Conservation (phyloP, 768 basidiomycete genomes). For the Mycena venus region DNA sequence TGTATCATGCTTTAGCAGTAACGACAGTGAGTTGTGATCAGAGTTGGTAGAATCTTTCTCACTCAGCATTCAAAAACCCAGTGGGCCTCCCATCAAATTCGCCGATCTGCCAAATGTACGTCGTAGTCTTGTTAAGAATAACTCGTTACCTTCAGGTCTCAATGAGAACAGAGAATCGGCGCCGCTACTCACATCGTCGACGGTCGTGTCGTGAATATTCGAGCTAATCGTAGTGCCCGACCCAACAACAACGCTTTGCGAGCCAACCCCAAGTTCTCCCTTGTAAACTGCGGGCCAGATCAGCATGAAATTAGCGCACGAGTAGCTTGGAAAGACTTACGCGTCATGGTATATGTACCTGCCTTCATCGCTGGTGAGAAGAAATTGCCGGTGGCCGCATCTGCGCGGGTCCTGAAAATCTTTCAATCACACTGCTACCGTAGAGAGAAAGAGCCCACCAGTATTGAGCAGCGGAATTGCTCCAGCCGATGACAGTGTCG, state of each 20-base stretch:
- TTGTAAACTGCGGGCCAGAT: constrained; percentile 47
- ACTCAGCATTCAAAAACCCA: constrained; percentile 55
- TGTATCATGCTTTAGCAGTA: constrained; percentile 45
- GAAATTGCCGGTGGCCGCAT: constrained; percentile 45
- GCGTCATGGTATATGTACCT: constrained; percentile 59
- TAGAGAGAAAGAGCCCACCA: constrained; percentile 32
- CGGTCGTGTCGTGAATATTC: constrained; percentile 39
- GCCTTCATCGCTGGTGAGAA: constrained; percentile 58
- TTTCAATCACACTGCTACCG: neutral
- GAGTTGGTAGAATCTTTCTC: constrained; percentile 5
- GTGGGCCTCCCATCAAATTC: constrained; percentile 53
- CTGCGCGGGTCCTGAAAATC: constrained; percentile 37
- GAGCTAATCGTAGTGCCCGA: constrained; percentile 43
- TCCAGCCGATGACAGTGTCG: constrained; percentile 43
- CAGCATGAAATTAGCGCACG: neutral
- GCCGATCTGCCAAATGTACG: constrained; percentile 50
- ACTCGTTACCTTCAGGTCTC: too few relatives aligned
- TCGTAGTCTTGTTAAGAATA: neutral
- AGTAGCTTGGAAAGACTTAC: constrained; percentile 31
- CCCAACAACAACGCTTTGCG: constrained; percentile 40
- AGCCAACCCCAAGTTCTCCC: constrained; percentile 48
- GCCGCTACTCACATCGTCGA: neutral
- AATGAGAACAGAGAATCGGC: too few relatives aligned
- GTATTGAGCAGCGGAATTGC: constrained; percentile 47
- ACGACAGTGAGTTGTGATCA: neutral